A percentile compares a stretch with the other conserved stretches of the same genome.
Conservation (phyloP, 2,329 filamentous ascomycete species). For the Metarhizium robertsii region DNA sequence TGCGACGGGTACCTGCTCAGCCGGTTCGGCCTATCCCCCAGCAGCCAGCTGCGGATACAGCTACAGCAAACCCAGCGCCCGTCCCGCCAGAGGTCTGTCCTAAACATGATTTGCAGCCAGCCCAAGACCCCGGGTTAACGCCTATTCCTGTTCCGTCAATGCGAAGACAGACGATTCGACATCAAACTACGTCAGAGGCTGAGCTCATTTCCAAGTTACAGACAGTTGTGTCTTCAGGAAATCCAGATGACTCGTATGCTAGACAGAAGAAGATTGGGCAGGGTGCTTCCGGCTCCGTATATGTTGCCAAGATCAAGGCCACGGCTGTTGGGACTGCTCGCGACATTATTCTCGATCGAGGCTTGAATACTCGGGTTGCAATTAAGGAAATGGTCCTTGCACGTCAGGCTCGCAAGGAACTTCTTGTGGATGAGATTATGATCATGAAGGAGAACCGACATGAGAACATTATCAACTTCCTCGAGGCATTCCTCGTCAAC, state of each 20-base stretch:
- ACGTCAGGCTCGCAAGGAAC: constrained; percentile 89
- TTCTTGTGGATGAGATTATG: constrained; percentile 98
- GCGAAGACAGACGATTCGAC: constrained; percentile 79
- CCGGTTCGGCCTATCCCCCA: not conserved
- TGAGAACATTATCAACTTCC: constrained; percentile 94
- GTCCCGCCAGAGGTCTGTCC: not conserved
- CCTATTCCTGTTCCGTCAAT: constrained; percentile 37
- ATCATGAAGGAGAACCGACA: constrained; percentile 99
- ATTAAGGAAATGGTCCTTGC: constrained; percentile 99
- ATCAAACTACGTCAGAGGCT: constrained; percentile 46
- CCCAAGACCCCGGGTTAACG: not conserved
- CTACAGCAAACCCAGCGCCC: not conserved
- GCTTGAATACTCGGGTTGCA: constrained; percentile 75
- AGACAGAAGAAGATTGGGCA: constrained; percentile 99
- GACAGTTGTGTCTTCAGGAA: constrained; percentile 87
- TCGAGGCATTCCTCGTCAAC: constrained; percentile 91
- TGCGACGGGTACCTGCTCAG: not conserved
- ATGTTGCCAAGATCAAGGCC: constrained; percentile 89
- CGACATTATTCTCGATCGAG: constrained; percentile 67
- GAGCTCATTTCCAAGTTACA: constrained; percentile 94
- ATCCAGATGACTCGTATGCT: constrained; percentile 86
- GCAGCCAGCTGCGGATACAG: not conserved
- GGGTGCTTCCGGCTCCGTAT: constrained; percentile 91
- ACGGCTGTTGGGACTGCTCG: constrained; percentile 69
- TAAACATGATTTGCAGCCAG: not conserved